Evolutionary conservation across 306 rosid species (phyloP), one percentile per base, ranked within the genome.

Genomic region (Medicago truncatula): DNA sequence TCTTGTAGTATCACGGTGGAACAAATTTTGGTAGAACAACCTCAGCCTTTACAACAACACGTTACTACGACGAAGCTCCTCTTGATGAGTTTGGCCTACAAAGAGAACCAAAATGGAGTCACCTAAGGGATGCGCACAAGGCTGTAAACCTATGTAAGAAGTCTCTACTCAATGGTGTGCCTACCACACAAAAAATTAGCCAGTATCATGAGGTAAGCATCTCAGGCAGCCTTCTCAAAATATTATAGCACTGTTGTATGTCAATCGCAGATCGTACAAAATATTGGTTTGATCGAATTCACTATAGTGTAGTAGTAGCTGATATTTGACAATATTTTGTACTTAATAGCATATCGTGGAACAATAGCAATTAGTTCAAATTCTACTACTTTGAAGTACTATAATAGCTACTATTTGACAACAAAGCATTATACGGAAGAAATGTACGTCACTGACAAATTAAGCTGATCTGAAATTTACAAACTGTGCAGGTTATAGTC

Each of bases 21-120:
- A 92, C 98, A 25, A 96, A 92, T 72, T 90, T 89, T 46, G 98
- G 97, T n/a, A 89, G 99, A 89, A 92, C 98, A 67, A 85, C 84
- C 67, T 78, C 98, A 9, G 87, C 87, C 70, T 96, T 89, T 46
- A 68, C 90, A 2, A 88, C 98, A 47, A 96, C 99, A 41, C 86
- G 93, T 6, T 96, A 96, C 72, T 96, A 96, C 16, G 99, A 96
- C 40, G 97, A 96, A 87, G 99, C 98, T 67, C 99, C 99, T 60
- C 90, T 96, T 6, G 99, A 96, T 64, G 97, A 90, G 83, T 96
- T 49, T 10, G 98, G 93, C 78, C 80, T 96, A 31, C 88, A 77
- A 16, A 90, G 97, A 80, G 97, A 96, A 5, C 99, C 99, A 17
- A 96, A 96, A 82, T 96, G 96, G 93, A 62, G 93, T 80, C 99